Evolutionary conservation across 768 basidiomycete genomes (phyloP).

Genomic region (Termitomyces sp.): DNA sequence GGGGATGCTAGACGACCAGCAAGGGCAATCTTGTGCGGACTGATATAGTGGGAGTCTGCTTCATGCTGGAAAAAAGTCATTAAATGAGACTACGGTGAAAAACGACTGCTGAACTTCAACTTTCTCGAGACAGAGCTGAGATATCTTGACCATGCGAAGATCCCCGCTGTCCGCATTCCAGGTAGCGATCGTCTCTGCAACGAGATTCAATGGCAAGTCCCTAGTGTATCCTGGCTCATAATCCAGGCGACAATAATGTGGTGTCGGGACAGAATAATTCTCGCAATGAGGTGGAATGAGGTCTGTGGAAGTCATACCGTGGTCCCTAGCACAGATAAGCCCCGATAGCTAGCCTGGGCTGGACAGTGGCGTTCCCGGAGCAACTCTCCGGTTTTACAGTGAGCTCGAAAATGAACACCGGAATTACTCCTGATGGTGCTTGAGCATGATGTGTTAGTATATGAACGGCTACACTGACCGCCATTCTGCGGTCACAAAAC

Average conservation of each 20-base stretch:
- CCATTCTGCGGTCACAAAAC: not conserved
- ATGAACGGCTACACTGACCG: not conserved
- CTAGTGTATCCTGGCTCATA: not conserved
- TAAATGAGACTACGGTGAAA: not conserved
- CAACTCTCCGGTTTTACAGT: conserved; percentile 4
- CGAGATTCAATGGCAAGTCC: not conserved
- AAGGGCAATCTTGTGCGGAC: not conserved
- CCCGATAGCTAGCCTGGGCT: conserved; percentile 2
- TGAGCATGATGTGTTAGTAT: not conserved
- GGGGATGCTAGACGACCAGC: not conserved
- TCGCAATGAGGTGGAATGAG: not conserved
- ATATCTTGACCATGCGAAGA: not conserved
- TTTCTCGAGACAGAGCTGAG: not conserved
- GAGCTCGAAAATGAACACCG: conserved; percentile 2
- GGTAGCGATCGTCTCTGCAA: not conserved
- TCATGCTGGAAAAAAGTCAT: not conserved
- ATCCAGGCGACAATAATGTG: not conserved
- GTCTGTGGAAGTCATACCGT: not conserved
- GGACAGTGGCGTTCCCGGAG: conserved; percentile 1
- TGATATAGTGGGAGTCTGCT: not conserved
- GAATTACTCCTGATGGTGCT: not conserved
- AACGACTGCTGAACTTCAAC: not conserved
- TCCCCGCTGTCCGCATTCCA: not conserved
- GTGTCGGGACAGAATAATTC: not conserved
- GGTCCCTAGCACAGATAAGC: not conserved